Evolutionary conservation across 2,329 filamentous ascomycete genomes (phyloP).

Genomic region (Mariannaea sp.): DNA sequence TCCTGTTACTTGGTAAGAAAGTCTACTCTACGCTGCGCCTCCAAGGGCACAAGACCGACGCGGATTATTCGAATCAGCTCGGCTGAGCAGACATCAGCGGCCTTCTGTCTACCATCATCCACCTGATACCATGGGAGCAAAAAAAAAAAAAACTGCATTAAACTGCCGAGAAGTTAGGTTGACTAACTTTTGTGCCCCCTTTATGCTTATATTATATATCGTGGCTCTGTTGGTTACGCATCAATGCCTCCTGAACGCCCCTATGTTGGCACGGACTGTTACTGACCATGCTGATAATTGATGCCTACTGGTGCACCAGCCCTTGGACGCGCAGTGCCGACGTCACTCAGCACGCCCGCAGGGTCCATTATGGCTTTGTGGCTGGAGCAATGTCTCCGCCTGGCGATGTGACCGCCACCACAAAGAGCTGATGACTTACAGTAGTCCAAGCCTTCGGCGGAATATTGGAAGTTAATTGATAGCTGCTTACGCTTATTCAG

Average conservation of each 20-base stretch:
- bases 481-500: too few species aligned
- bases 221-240: constrained; percentile 14
- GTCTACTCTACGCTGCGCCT: not conserved
- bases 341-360: constrained; percentile 11
- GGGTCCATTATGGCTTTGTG: not conserved
- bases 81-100: constrained; percentile 19
- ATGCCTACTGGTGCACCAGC: not conserved
- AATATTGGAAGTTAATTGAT: too few species aligned
- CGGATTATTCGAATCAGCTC: constrained; percentile 10
- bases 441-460: too few species aligned
- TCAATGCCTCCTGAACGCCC: too few species aligned
- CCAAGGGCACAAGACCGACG: not conserved
- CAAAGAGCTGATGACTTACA: too few species aligned
- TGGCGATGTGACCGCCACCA: not conserved
- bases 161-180: constrained; percentile 1
- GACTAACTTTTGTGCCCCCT: too few species aligned
- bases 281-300: too few species aligned
- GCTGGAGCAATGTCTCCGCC: too few species aligned
- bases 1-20: too few species aligned
- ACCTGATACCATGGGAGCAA: not conserved
- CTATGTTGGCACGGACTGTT: too few species aligned
- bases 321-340: constrained; percentile 12
- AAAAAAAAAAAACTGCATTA: not conserved
- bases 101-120: not conserved
- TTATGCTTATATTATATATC: too few species aligned